phyloP scores from a whole-genome alignment of 2,329 filamentous ascomycete genomes.

The Aureobasidium uvarum region DNA sequence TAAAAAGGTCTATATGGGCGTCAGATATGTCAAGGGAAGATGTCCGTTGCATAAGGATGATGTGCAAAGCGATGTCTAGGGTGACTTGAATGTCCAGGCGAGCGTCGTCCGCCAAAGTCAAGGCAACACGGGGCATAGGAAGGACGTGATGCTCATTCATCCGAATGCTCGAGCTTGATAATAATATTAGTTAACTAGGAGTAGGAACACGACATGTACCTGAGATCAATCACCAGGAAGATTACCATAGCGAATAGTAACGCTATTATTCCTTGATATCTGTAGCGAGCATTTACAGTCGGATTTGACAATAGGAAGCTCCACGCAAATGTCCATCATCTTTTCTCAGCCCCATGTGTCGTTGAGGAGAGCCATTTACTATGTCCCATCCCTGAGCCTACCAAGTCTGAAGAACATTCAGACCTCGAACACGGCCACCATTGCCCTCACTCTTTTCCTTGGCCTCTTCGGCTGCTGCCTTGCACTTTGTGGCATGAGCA shows the following conservation, averaged over 20 bases:
- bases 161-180: background rate
- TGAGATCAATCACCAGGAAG: background rate
- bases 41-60: background rate
- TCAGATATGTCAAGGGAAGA: background rate
- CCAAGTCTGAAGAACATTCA: conserved; percentile 10
- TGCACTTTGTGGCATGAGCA: background rate
- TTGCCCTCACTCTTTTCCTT: background rate
- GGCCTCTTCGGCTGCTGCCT: background rate
- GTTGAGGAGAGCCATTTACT: background rate
- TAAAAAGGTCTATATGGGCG: conserved; percentile 2
- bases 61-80: background rate
- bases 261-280: background rate
- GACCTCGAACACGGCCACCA: background rate
- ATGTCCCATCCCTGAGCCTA: background rate
- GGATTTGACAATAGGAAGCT: background rate
- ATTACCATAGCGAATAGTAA: background rate
- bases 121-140: no score
- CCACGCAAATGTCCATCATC: background rate
- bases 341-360: background rate
- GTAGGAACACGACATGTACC: no score
- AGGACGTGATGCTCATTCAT: no score
- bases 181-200: no score
- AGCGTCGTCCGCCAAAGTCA: background rate
- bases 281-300: background rate
- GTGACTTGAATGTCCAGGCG: background rate